A percentile compares a stretch with the other conserved stretches of the same genome.
Conservation (phyloP, 192 early-diverging fungal species). For the Mortierella alpina region DNA sequence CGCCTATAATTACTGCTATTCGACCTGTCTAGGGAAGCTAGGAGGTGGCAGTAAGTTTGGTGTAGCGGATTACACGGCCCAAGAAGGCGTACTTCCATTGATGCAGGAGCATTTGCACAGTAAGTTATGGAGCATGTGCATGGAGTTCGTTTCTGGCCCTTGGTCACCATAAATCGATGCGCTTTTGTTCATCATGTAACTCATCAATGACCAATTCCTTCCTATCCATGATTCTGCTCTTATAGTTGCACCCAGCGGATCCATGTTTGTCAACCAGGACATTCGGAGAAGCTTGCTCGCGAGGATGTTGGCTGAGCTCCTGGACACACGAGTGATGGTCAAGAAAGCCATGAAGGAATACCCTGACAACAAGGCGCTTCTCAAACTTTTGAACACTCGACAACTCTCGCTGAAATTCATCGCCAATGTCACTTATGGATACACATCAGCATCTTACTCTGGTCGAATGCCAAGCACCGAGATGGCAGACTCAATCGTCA, state of each 20-base stretch:
- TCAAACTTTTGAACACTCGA: constrained; percentile 79
- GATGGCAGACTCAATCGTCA: constrained; percentile 92
- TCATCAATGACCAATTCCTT: not conserved
- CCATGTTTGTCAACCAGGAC: constrained; percentile 87
- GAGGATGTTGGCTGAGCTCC: constrained; percentile 86
- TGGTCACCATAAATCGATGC: not conserved
- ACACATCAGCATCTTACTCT: constrained; percentile 83
- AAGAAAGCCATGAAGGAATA: constrained; percentile 86
- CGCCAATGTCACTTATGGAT: constrained; percentile 95
- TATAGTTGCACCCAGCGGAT: constrained; percentile 82
- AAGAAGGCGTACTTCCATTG: constrained; percentile 67
- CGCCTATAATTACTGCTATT: constrained; percentile 96
- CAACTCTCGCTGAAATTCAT: constrained; percentile 92
- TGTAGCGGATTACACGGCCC: constrained; percentile 66
- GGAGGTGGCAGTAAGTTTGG: constrained; percentile 69
- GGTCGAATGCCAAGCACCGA: constrained; percentile 92
- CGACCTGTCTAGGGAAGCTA: constrained; percentile 85
- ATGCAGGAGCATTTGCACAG: constrained; percentile 79
- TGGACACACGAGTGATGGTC: constrained; percentile 92
- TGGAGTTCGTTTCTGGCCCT: not conserved
- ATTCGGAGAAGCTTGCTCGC: constrained; percentile 83
- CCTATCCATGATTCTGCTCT: not conserved
- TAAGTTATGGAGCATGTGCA: constrained; percentile 14
- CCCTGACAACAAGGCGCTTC: constrained; percentile 65
- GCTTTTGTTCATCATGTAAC: not conserved